phyloP scores from a whole-genome alignment of 2,329 filamentous ascomycete species.

The Metarhizium sp. region DNA sequence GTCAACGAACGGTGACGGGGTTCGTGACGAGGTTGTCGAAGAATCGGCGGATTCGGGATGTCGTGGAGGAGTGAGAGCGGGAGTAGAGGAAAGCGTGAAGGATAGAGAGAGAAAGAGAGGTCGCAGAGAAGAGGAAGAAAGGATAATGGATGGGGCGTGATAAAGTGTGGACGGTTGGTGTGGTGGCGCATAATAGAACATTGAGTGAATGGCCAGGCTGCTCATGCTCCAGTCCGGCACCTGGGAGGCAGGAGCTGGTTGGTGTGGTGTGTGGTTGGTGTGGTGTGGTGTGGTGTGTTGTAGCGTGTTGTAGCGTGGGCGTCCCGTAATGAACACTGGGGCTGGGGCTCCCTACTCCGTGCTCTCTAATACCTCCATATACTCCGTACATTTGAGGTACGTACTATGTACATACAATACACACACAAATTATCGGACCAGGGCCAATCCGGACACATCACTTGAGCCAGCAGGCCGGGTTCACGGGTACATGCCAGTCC shows the following conservation, averaged over 20 bases:
- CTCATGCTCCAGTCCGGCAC: background rate
- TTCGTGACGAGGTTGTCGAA: slow-evolving; percentile 25
- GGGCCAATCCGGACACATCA: no score
- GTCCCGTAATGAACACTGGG: background rate
- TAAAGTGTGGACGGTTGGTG: background rate
- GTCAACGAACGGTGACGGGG: slow-evolving; percentile 14
- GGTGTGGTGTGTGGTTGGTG: background rate
- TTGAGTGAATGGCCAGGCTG: background rate
- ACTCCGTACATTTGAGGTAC: no score
- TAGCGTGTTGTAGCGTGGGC: slow-evolving; percentile 2
- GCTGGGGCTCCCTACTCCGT: background rate
- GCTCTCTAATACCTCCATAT: no score
- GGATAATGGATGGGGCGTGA: background rate
- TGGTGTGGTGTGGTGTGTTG: background rate
- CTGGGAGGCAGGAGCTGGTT: no score
- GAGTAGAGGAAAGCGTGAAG: slow-evolving; percentile 1
- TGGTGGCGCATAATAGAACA: slow-evolving; percentile 1
- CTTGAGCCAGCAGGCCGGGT: no score
- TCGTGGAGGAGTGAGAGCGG: slow-evolving; percentile 17
- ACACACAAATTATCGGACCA: no score
- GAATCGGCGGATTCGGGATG: slow-evolving; percentile 27
- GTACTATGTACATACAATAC: no score
- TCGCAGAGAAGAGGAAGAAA: slow-evolving; percentile 5
- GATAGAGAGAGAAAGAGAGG: background rate
- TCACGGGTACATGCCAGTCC: no score